Evolutionary conservation across 495 filamentous ascomycete species (phyloP).

Genomic region (Penicillium waksmanii): DNA sequence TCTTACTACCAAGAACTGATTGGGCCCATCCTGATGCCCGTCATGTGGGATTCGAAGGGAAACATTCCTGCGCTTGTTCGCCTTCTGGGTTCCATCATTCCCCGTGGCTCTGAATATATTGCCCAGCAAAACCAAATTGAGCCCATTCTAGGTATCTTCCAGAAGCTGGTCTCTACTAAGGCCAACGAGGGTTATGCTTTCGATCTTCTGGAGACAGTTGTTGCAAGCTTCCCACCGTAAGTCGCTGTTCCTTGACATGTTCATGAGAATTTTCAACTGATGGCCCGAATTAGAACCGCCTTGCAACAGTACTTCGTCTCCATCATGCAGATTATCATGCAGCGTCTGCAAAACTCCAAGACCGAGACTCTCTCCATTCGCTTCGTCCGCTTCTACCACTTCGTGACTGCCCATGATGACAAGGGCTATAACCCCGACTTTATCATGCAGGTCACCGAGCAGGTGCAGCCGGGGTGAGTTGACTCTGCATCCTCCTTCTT

Average conservation of each 20-base stretch:
- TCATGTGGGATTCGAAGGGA: constrained; percentile 85
- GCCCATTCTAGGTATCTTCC: constrained; percentile 86
- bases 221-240: constrained; percentile 71
- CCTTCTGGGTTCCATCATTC: constrained; percentile 80
- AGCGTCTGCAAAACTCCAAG: constrained; percentile 72
- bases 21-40: constrained; percentile 70
- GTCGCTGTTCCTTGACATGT: constrained; percentile 28
- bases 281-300: constrained; percentile 48
- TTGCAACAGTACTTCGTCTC: constrained; percentile 77
- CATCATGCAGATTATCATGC: constrained; percentile 82
- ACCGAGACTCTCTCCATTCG: constrained; percentile 80
- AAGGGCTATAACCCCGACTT: constrained; percentile 88
- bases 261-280: constrained; percentile 13
- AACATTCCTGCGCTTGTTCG: constrained; percentile 90
- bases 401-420: constrained; percentile 74
- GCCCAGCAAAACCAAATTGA: constrained; percentile 75
- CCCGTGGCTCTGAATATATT: constrained; percentile 72
- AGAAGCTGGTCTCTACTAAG: constrained; percentile 76
- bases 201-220: constrained; percentile 82
- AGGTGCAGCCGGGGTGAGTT: constrained; percentile 71
- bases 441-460: constrained; percentile 78
- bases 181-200: constrained; percentile 80
- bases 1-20: constrained; percentile 78
- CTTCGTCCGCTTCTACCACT: constrained; percentile 90
- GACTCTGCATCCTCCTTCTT: neutral